phyloP scores from a whole-genome alignment of 2,329 filamentous ascomycete genomes.

The Thielaviopsis punctulata region DNA sequence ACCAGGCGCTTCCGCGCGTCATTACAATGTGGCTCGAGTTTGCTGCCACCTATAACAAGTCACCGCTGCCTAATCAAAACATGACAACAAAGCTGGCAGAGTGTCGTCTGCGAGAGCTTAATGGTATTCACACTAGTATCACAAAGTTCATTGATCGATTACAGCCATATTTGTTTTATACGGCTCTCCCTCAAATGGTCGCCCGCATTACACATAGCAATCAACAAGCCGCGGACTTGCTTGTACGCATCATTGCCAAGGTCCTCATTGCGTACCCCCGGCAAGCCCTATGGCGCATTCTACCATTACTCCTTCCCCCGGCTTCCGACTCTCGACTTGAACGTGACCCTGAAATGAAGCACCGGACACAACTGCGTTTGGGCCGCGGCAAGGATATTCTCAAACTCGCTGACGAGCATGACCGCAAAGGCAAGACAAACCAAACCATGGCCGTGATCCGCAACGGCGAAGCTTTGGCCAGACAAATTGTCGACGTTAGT shows the following conservation, averaged over 20 bases:
- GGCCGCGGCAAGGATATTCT: slow-evolving; percentile 23
- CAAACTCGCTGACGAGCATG: slow-evolving; percentile 24
- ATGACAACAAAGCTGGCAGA: slow-evolving; percentile 34
- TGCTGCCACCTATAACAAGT: slow-evolving; percentile 54
- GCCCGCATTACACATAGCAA: slow-evolving; percentile 89
- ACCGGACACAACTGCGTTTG: slow-evolving; percentile 33
- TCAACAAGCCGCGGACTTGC: slow-evolving; percentile 53
- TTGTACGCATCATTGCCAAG: slow-evolving; percentile 67
- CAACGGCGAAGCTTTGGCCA: slow-evolving; percentile 66
- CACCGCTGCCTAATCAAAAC: slow-evolving; percentile 36
- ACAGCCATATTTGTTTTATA: slow-evolving; percentile 65
- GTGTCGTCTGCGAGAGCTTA: slow-evolving; percentile 47
- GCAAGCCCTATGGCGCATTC: slow-evolving; percentile 79
- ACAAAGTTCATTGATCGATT: slow-evolving; percentile 60
- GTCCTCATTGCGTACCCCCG: slow-evolving; percentile 79
- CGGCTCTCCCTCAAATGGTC: slow-evolving; percentile 76
- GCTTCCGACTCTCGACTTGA: not conserved
- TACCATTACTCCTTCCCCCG: slow-evolving; percentile 71
- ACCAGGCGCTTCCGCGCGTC: slow-evolving; percentile 81
- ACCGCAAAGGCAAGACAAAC: slow-evolving; percentile 1
- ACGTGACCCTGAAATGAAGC: slow-evolving; percentile 31
- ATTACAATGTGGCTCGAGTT: slow-evolving; percentile 91
- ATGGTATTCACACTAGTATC: slow-evolving; percentile 54
- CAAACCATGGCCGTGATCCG: slow-evolving; percentile 45
- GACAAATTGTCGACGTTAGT: slow-evolving; percentile 66